Evolutionary conservation across 805 yeast species (phyloP).

Genomic region (Torulaspora delbrueckii): DNA sequence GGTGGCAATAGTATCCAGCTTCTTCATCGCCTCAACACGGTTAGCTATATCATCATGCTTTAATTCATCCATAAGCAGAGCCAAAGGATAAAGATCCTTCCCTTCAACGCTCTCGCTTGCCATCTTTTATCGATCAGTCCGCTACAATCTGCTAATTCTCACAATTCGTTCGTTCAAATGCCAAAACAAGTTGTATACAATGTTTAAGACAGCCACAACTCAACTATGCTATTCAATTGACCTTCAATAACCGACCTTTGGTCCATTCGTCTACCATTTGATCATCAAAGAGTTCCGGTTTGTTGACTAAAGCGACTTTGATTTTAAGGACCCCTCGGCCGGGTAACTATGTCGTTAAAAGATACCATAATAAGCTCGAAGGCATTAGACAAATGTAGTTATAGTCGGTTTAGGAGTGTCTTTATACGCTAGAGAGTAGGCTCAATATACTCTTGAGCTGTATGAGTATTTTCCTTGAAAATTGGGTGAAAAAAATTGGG

Average conservation of each 20-base stretch:
- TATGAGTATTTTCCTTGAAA: conserved; percentile 2
- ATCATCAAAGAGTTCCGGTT: not conserved
- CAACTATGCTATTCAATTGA: not conserved
- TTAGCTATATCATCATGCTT: conserved; percentile 94
- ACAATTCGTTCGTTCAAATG: not conserved
- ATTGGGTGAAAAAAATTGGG: conserved; percentile 1
- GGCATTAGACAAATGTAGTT: not conserved
- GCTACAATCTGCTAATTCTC: not conserved
- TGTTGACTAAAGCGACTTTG: not conserved
- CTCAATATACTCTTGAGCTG: conserved; percentile 8
- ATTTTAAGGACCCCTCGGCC: conserved; percentile 3
- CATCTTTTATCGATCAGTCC: conserved; percentile 6
- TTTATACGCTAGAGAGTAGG: conserved; percentile 12
- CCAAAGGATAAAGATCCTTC: conserved; percentile 77
- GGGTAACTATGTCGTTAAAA: conserved; percentile 8
- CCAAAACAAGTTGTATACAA: not conserved
- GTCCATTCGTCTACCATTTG: not conserved
- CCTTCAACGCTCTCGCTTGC: conserved; percentile 20
- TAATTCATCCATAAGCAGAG: conserved; percentile 92
- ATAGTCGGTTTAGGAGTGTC: no score
- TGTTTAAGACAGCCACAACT: not conserved
- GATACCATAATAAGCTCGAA: not conserved
- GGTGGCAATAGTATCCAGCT: conserved; percentile 87
- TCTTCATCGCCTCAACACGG: conserved; percentile 90
- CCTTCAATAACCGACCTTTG: not conserved